Evolutionary conservation across 768 basidiomycete genomes (phyloP).

Genomic region (Kwoniella bestiolae): DNA sequence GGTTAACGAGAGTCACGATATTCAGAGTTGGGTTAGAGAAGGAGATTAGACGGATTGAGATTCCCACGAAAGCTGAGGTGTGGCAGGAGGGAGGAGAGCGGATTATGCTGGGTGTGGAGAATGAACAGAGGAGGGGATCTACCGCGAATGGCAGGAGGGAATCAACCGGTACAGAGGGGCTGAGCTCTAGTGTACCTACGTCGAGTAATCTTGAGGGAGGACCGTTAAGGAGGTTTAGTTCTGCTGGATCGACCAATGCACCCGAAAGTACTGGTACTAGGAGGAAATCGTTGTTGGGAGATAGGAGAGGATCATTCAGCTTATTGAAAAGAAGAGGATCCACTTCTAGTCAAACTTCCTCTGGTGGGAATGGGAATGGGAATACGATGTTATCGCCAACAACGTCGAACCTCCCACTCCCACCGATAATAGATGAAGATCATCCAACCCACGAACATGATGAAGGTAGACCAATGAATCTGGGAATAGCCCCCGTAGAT

Average conservation of each 20-base stretch:
- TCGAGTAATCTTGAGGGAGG: neutral
- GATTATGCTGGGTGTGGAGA: conserved; percentile 26
- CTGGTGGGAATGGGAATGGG: neutral
- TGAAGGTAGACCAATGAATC: neutral
- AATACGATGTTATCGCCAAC: neutral
- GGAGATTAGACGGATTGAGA: conserved; percentile 45
- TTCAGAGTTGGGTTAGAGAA: conserved; percentile 43
- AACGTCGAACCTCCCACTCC: neutral
- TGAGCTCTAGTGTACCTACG: conserved; percentile 6
- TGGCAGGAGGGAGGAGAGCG: conserved; percentile 48
- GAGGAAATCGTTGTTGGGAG: conserved; percentile 1
- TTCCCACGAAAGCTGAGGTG: conserved; percentile 42
- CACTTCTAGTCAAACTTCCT: neutral
- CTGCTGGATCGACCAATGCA: conserved; percentile 2
- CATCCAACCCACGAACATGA: neutral
- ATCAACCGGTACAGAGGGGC: neutral
- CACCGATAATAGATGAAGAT: conserved; percentile 6
- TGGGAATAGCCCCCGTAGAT: neutral
- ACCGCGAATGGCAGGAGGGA: neutral
- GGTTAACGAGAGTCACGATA: conserved; percentile 44
- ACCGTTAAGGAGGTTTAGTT: conserved; percentile 13
- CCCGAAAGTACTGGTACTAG: neutral
- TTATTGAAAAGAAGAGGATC: neutral
- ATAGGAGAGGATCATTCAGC: conserved; percentile 14
- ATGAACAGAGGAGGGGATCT: neutral